A percentile compares a stretch with the other conserved stretches of the same genome.
Conservation (phyloP, 768 basidiomycete genomes). For the Agrocybe praecox region DNA sequence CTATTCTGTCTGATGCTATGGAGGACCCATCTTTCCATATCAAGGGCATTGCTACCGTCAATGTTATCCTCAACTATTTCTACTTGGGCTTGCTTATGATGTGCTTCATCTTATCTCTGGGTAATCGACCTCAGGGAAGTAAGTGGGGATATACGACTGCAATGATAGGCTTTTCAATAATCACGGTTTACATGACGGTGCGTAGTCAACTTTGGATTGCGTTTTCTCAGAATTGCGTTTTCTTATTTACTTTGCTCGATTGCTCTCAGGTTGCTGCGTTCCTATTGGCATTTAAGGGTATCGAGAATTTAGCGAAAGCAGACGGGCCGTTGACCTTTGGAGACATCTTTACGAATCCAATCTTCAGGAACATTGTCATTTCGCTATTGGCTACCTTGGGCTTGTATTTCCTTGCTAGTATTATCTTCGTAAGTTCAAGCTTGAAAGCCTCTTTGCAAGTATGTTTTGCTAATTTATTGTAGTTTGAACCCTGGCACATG, state of each 20-base stretch:
- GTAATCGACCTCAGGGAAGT: constrained; percentile 90
- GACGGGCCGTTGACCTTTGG: constrained; percentile 49
- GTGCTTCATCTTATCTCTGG: constrained; percentile 87
- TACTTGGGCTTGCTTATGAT: constrained; percentile 87
- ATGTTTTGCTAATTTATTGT: neutral
- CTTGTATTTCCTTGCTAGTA: constrained; percentile 79
- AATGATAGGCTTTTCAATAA: constrained; percentile 84
- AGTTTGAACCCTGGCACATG: constrained; percentile 99
- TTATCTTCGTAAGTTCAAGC: constrained; percentile 74
- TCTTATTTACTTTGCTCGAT: neutral
- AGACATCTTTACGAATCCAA: constrained; percentile 74
- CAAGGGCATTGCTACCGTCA: constrained; percentile 68
- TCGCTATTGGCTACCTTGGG: constrained; percentile 89
- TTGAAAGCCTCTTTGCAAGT: too few species aligned
- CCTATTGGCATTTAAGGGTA: constrained; percentile 81
- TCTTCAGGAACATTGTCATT: constrained; percentile 85
- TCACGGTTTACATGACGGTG: constrained; percentile 98
- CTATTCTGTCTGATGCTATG: constrained; percentile 73
- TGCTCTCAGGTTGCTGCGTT: constrained; percentile 67
- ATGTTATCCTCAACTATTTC: constrained; percentile 80
- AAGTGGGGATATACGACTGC: constrained; percentile 87
- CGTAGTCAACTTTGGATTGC: constrained; percentile 18
- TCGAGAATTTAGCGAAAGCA: constrained; percentile 56
- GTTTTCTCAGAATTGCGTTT: constrained; percentile 2
- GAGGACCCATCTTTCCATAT: constrained; percentile 64